phyloP scores from a whole-genome alignment of 768 basidiomycete genomes.

The Saitozyma sp. region DNA sequence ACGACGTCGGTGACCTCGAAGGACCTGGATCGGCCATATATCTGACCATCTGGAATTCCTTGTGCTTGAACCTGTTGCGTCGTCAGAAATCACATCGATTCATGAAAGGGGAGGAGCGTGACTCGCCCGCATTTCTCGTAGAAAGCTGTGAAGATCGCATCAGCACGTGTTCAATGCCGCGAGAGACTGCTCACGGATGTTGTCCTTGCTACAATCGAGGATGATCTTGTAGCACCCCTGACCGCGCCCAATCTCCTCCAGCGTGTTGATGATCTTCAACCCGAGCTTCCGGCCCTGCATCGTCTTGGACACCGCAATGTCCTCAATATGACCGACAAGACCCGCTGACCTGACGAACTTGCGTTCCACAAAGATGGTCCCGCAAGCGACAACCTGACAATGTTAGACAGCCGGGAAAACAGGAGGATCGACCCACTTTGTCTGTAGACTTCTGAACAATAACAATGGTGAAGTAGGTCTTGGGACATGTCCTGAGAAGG shows the following conservation, averaged over 20 bases:
- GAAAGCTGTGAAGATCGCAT: slow-evolving; percentile 65
- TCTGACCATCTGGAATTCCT: slow-evolving; percentile 85
- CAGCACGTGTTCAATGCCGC: slow-evolving; percentile 5
- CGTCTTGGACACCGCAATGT: slow-evolving; percentile 85
- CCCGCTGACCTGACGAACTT: slow-evolving; percentile 90
- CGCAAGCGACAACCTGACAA: slow-evolving; percentile 70
- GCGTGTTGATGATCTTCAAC: slow-evolving; percentile 76
- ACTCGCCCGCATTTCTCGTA: slow-evolving; percentile 77
- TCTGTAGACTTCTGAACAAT: slow-evolving; percentile 74
- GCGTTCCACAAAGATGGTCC: slow-evolving; percentile 83
- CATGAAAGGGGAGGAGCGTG: neutral
- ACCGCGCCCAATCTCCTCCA: slow-evolving; percentile 76
- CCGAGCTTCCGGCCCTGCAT: slow-evolving; percentile 93
- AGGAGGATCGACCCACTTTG: slow-evolving; percentile 27
- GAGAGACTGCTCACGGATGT: slow-evolving; percentile 71
- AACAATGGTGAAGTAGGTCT: slow-evolving; percentile 81
- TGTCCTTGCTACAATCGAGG: slow-evolving; percentile 84
- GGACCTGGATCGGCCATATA: slow-evolving; percentile 33
- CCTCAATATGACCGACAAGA: slow-evolving; percentile 92
- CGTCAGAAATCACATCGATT: neutral
- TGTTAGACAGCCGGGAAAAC: neutral
- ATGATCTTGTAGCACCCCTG: slow-evolving; percentile 93
- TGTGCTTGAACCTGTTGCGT: slow-evolving; percentile 61
- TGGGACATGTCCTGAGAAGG: slow-evolving; percentile 33
- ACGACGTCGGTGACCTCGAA: neutral